Evolutionary conservation across 2,329 filamentous ascomycete genomes (phyloP), one percentile per base, ranked within the genome.

Genomic region (Aureobasidium sp.): DNA sequence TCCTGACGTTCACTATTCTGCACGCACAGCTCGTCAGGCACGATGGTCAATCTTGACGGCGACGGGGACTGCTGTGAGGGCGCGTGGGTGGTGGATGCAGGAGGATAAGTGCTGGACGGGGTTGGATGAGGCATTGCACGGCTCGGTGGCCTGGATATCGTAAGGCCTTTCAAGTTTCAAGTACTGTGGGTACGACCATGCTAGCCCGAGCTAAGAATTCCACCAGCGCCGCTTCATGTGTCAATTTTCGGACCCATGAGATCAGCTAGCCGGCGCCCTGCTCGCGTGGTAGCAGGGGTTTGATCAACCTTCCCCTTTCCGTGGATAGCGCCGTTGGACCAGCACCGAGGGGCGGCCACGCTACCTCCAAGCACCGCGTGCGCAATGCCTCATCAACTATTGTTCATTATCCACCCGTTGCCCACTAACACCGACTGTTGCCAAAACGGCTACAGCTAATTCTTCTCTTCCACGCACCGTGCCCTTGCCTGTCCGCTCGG

Each of bases 111-210:
- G 44, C 47, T 60, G 57, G 57, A 44, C 9, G 50, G 44, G 44
- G 34, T 57, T 56, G 61, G 61, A 62, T 57, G 61, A 62, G 61
- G 61, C 61, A 62, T 62, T 55, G 61, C 53, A 42, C 44, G 50
- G 61, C 61, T 55, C 34, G 42, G 34, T 47, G 50, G 59, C 59
- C 48, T 53, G 59, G 55, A 42, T 58, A 42, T 52, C 44, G 55
- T 58, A 58, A 58, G 55, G 55, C 48, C 59, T 53, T 62, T 53
- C 59, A 55, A 55, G 59, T 62, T 62, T 62, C 59, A 62, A 62
- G 59, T 62, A 62, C 47, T 52, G 59, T 62, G 59, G 59, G 59
- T 62, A 62, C 59, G 56, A 58, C 55, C 55, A 58, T 56, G 57
- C 57, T 50, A 44, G 61, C 61, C 50, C 48, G 59, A 62, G 59